Percentiles rank a stretch among this genome's conserved stretches.
phyloP scores from a whole-genome alignment of 768 basidiomycete species.

The Russula earlei region DNA sequence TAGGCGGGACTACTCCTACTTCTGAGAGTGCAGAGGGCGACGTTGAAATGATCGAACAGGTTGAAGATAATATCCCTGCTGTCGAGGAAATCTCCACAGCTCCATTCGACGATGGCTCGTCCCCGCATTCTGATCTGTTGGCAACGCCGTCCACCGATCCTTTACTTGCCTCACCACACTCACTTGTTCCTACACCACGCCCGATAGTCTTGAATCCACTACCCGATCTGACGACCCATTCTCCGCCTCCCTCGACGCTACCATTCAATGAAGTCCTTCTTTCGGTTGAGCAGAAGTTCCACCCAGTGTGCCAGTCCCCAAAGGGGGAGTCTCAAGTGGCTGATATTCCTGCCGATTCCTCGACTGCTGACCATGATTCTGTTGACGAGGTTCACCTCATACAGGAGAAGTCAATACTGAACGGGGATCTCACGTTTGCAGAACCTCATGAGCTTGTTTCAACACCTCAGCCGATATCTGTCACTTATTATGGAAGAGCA shows the following conservation, averaged over 20 bases:
- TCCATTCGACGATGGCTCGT: constrained; percentile 4
- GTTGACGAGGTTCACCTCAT: background rate
- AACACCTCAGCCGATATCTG: background rate
- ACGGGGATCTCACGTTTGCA: background rate
- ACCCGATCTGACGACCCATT: background rate
- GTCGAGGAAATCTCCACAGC: background rate
- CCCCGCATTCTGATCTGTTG: constrained; percentile 8
- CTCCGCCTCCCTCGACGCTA: background rate
- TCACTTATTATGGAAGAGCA: constrained; percentile 1
- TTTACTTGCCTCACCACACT: background rate
- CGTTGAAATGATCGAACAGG: constrained; percentile 7
- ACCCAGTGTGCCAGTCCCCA: background rate
- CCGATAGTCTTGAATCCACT: constrained; percentile 4
- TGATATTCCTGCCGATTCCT: background rate
- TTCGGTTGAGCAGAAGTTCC: constrained; percentile 2
- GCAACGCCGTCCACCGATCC: constrained; percentile 13
- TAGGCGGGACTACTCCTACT: background rate
- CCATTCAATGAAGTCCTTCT: constrained; percentile 5
- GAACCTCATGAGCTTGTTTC: background rate
- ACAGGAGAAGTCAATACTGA: background rate
- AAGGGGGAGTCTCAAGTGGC: background rate
- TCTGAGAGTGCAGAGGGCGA: constrained; percentile 14
- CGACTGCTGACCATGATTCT: background rate
- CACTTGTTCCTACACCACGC: background rate
- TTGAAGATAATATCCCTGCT: background rate